Evolutionary conservation across 371 early-diverging fungal species (phyloP), one percentile per base, ranked within the genome.

Genomic region (Coemansia sp.): DNA sequence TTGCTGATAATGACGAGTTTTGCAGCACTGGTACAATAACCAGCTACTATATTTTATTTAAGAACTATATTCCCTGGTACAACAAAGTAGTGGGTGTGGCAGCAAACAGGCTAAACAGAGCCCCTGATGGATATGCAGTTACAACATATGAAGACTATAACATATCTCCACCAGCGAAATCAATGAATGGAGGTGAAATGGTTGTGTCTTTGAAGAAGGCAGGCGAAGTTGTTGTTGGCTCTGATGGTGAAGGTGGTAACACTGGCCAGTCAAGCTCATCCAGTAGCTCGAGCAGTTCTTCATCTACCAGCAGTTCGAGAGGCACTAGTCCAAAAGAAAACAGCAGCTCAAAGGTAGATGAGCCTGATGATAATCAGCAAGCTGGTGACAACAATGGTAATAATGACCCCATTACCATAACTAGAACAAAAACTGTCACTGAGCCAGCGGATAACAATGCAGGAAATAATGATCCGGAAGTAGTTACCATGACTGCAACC

Each of bases 21-120:
- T 63, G 64, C 14, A 35, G 59, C 11, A 39, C 53, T 2, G 53
- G 14, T 6, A 35, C 53, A 5, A 32, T 36, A 3, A 53, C 35
- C 32, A 53, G n/a, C 53, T 53, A 53, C 38, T 53, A 35, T 26
- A 53, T 53, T 53, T 36, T 53, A 36, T 53, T 53, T 26, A 53
- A 53, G 35, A 53, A 53, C 34, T 53, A 53, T 36, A 53, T 53
- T 36, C 53, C 53, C 3, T 53, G 53, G 53, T 32, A 35, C 3
- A 32, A 35, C 1, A 13, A 34, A 16, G 53, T 7, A 36, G 32
- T 32, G n/a, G 53, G 53, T 36, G n/a, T n/a, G 1, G 36, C 16
- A 11, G 53, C 32, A 4, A 36, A 16, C 16, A 35, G 53, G 11
- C 36, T 53, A 20, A 53, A 53, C 36, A 53, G 53, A 16, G 35